These are phyloP conservation scores for Porodaedalea pini DNA, from an alignment of 1,284 basidiomycete genomes.

Conservation along the genomic window DNA sequence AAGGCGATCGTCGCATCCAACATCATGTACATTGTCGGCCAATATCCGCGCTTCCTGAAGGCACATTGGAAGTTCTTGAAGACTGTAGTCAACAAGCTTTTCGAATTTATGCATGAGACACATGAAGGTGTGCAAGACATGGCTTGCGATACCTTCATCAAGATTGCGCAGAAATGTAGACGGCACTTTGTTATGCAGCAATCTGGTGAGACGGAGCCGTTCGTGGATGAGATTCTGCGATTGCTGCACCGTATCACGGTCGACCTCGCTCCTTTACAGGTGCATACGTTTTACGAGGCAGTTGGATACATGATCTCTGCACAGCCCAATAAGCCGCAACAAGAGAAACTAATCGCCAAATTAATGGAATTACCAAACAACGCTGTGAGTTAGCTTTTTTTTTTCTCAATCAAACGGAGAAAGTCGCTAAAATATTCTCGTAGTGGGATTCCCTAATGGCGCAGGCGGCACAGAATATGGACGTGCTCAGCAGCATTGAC, in stretches of 20 bases:
- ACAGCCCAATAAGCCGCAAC: slow-evolving; percentile 95
- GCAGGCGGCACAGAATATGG: slow-evolving; percentile 91
- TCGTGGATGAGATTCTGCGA: slow-evolving; percentile 96
- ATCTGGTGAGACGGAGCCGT: slow-evolving; percentile 94
- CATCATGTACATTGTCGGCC: slow-evolving; percentile 99
- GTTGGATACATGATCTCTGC: slow-evolving; percentile 99
- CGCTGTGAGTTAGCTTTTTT: slow-evolving; percentile 56
- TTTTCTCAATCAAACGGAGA: background rate
- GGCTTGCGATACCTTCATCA: slow-evolving; percentile 99
- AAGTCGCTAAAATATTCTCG: slow-evolving; percentile 1
- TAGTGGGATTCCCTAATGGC: slow-evolving; percentile 98
- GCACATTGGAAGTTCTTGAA: slow-evolving; percentile 99
- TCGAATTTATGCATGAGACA: slow-evolving; percentile 99
- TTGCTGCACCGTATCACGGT: slow-evolving; percentile 92
- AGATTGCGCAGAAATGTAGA: slow-evolving; percentile 98
- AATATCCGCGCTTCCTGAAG: slow-evolving; percentile 99
- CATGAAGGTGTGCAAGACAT: slow-evolving; percentile 99
- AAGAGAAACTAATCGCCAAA: slow-evolving; percentile 92
- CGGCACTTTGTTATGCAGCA: slow-evolving; percentile 99
- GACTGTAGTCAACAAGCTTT: slow-evolving; percentile 99
- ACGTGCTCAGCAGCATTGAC: slow-evolving; percentile 86
- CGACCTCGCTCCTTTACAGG: slow-evolving; percentile 93
- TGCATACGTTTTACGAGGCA: slow-evolving; percentile 97
- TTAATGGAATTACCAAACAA: slow-evolving; percentile 98
- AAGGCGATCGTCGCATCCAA: slow-evolving; percentile 99